phyloP scores from a whole-genome alignment of 345 rosid genomes.

The Boechera retrofracta region DNA sequence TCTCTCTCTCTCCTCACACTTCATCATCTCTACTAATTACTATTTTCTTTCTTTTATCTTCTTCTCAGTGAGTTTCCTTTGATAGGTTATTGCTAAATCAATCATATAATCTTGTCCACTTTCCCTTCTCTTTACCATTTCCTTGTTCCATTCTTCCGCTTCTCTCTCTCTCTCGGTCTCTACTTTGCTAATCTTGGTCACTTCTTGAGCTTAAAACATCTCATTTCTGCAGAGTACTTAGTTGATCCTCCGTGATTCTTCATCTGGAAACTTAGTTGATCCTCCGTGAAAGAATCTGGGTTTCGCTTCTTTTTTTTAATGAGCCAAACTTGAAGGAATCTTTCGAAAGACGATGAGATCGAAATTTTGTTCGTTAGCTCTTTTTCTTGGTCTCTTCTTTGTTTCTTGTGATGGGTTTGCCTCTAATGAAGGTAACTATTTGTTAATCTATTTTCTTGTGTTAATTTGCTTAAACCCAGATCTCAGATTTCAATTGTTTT shows the following conservation, averaged over 20 bases:
- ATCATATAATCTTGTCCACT: constrained; percentile 38
- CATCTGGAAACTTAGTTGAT: constrained; percentile 5
- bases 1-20: constrained; percentile 45
- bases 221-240: constrained; percentile 8
- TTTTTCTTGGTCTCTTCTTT: constrained; percentile 53
- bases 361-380: constrained; percentile 34
- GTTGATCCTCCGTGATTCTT: constrained; percentile 3
- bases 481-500: constrained; percentile 52
- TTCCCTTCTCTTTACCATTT: constrained; percentile 24
- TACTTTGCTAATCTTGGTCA: constrained; percentile 38
- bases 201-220: constrained; percentile 39
- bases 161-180: constrained; percentile 19
- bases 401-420: constrained; percentile 59
- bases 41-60: neutral
- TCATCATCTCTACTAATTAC: constrained; percentile 43
- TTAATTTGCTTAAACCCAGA: constrained; percentile 48
- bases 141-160: constrained; percentile 29
- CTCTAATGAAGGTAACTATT: constrained; percentile 65
- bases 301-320: constrained; percentile 10
- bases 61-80: constrained; percentile 50
- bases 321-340: constrained; percentile 40
- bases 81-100: constrained; percentile 63
- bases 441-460: constrained; percentile 18
- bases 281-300: constrained; percentile 15
- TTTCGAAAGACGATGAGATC: constrained; percentile 40